Evolutionary conservation across 495 filamentous ascomycete genomes (phyloP).

Genomic region (Filosporella fistucella): DNA sequence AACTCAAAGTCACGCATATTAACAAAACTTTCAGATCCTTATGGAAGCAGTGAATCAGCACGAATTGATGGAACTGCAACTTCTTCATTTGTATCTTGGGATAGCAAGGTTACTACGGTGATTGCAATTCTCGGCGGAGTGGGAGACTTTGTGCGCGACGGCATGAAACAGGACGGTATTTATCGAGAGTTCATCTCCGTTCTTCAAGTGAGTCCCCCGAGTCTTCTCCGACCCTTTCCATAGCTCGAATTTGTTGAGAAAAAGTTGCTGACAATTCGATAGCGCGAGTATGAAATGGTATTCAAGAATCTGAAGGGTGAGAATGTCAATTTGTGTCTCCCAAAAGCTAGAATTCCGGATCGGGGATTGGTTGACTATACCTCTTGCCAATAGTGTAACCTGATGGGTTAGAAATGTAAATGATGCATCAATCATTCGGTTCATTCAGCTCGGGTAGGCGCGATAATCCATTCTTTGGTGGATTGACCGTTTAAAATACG

Average conservation of each 20-base stretch:
- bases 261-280: not conserved
- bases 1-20: not conserved
- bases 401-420: too few species aligned
- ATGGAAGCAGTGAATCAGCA: conserved; percentile 32
- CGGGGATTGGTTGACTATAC: conserved; percentile 26
- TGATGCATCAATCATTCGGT: too few species aligned
- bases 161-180: conserved; percentile 30
- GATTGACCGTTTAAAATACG: too few species aligned
- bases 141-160: conserved; percentile 22
- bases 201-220: not conserved
- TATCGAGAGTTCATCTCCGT: conserved; percentile 20
- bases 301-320: conserved; percentile 31
- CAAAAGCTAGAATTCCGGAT: conserved; percentile 22
- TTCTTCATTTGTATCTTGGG: conserved; percentile 31
- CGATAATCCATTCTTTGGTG: too few species aligned
- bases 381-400: too few species aligned
- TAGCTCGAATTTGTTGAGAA: not conserved
- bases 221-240: too few species aligned
- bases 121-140: conserved; percentile 30
- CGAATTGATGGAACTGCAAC: conserved; percentile 29
- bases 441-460: too few species aligned
- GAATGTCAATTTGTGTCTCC: conserved; percentile 28
- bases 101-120: conserved; percentile 34
- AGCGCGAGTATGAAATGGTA: conserved; percentile 26
- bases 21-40: conserved; percentile 21